Evolutionary conservation across 2,329 filamentous ascomycete genomes (phyloP), one percentile per base, ranked within the genome.

Genomic region (Aplosporella prunicola): DNA sequence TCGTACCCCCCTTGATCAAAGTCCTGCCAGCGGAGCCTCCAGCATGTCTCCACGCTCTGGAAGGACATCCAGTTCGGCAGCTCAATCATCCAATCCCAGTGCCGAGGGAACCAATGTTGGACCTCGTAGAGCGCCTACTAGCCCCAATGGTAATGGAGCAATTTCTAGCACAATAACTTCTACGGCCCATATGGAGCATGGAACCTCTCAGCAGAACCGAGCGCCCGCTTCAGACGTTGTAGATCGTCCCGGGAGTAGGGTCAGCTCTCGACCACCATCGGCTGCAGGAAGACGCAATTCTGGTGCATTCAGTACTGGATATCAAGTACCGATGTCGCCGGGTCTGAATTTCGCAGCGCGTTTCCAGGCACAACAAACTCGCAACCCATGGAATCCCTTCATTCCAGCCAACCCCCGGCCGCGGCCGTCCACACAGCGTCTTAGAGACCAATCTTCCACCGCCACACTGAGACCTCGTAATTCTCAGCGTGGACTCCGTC

Each of bases 341-440:
- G 53, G 50, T 18, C 35, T 61, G 33, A 55, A 58, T 39, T 49
- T 53, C 6, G 56, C 55, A 20, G 53, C 49, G 20, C 49, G 56
- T 14, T 51, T 56, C 25, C 51, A 51, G 32, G 49, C 50, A 24
- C 51, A 51, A 24, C 52, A 41, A 17, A 41, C 45, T 16, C 52
- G 55, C 17, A 62, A 62, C 18, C 58, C 57, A 2, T 62, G 55
- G 54, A 56, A 51, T 35, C 50, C 54, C 5, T 60, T 56, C 32
- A 52, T 60, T 2, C 35, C 55, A 41, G 43, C 52, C 24, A 45
- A 52, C 14, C 45, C 38, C 15, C 52, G 52, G 16, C 58, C 47
- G 18, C 57, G 58, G 6, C 55, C 54, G 20, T 51, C 57, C 17
- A 48, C 51, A 15, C 47, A 61, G 8, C 51, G 57, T n/a, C 39